Evolutionary conservation across 345 rosid species (phyloP).

Genomic region (Moricandia arvensis): DNA sequence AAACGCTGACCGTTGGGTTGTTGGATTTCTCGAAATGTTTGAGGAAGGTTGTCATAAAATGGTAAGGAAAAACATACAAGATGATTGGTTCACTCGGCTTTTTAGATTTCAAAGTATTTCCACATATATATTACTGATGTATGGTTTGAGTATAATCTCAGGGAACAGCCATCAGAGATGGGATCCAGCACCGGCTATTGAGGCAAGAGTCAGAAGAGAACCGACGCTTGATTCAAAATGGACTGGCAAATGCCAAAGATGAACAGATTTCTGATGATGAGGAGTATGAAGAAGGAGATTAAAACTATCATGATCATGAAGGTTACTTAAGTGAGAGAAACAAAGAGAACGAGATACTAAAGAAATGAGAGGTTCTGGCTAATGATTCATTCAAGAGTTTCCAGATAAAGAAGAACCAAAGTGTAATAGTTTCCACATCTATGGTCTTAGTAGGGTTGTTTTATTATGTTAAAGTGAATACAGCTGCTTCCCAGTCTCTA

Average conservation of each 20-base stretch:
- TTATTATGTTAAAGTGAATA: not conserved
- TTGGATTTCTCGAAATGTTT: slow-evolving; percentile 73
- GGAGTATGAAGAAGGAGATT: slow-evolving; percentile 23
- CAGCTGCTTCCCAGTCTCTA: not conserved
- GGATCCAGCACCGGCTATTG: slow-evolving; percentile 53
- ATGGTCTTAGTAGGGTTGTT: slow-evolving; percentile 6
- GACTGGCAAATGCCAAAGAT: slow-evolving; percentile 36
- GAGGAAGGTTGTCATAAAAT: slow-evolving; percentile 72
- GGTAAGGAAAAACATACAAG: slow-evolving; percentile 28
- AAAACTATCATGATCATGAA: slow-evolving; percentile 12
- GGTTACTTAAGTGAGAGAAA: slow-evolving; percentile 8
- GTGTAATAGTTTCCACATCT: not conserved
- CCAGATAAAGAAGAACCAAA: not conserved
- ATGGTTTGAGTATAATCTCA: slow-evolving; percentile 1
- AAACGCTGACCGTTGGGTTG: slow-evolving; percentile 64
- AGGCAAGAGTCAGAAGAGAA: slow-evolving; percentile 45
- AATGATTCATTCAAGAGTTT: not conserved
- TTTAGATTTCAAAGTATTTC: not conserved
- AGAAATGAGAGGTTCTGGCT: slow-evolving; percentile 14
- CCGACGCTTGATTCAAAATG: slow-evolving; percentile 32
- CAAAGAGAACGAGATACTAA: slow-evolving; percentile 15
- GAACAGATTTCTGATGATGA: slow-evolving; percentile 34
- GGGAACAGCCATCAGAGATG: slow-evolving; percentile 66
- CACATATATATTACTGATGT: not conserved
- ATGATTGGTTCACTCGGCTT: not conserved